Percentiles rank a stretch among this genome's conserved stretches.
Evolutionary conservation across 345 rosid genomes (phyloP).

Genomic region (Viola odorata): DNA sequence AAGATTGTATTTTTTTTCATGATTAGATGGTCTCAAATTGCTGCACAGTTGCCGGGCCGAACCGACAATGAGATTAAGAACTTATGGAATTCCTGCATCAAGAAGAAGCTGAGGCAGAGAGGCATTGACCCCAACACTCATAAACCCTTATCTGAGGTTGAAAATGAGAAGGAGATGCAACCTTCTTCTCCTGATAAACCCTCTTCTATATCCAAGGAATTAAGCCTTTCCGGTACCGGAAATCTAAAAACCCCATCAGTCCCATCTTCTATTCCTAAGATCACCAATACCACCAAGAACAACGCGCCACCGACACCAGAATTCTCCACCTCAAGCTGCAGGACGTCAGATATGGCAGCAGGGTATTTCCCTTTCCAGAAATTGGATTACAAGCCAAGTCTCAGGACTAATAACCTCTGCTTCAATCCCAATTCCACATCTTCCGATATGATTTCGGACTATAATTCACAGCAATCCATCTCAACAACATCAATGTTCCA

Average conservation of each 20-base stretch:
- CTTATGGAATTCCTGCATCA: slow-evolving; percentile 27
- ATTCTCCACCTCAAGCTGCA: slow-evolving; percentile 18
- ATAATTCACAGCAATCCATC: slow-evolving; percentile 18
- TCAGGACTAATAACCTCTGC: slow-evolving; percentile 33
- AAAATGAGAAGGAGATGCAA: slow-evolving; percentile 31
- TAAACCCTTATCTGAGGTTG: slow-evolving; percentile 38
- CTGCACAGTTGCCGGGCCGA: slow-evolving; percentile 26
- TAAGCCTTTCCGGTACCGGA: slow-evolving; percentile 10
- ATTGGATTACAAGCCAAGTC: slow-evolving; percentile 37
- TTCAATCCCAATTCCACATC: slow-evolving; percentile 36
- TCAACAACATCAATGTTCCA: slow-evolving; percentile 40
- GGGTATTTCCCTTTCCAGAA: slow-evolving; percentile 55
- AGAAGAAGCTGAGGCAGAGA: slow-evolving; percentile 27
- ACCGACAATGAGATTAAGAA: slow-evolving; percentile 30
- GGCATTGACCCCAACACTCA: slow-evolving; percentile 29
- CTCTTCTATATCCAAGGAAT: slow-evolving; percentile 15
- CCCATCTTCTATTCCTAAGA: slow-evolving; percentile 24
- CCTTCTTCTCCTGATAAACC: slow-evolving; percentile 12
- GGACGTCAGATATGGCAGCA: slow-evolving; percentile 32
- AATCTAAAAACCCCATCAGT: slow-evolving; percentile 21
- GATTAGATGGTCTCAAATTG: slow-evolving; percentile 29
- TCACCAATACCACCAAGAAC: slow-evolving; percentile 12
- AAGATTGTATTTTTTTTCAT: neutral
- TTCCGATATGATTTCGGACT: slow-evolving; percentile 21
- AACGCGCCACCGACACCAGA: slow-evolving; percentile 2